Evolutionary conservation across 352 stramenopile genomes (phyloP).

Genomic region (Phytophthora citrophthora): DNA sequence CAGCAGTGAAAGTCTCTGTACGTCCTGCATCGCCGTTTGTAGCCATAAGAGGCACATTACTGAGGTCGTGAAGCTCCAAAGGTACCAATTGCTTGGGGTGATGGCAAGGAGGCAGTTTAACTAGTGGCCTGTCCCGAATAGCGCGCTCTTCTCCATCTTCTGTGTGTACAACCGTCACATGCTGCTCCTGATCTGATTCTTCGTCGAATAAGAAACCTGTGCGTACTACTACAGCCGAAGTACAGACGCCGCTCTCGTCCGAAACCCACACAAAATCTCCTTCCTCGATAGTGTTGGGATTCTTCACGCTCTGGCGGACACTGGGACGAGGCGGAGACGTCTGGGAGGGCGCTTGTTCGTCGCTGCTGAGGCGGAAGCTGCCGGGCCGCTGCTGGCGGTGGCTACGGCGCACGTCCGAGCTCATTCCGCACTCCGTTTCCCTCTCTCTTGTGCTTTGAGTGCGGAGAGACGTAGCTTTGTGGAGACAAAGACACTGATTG

Average conservation of each 20-base stretch:
- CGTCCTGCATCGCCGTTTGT: slow-evolving; percentile 66
- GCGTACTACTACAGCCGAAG: slow-evolving; percentile 67
- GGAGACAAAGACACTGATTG: slow-evolving; percentile 3
- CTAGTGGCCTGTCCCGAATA: slow-evolving; percentile 59
- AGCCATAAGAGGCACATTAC: slow-evolving; percentile 67
- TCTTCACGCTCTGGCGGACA: slow-evolving; percentile 18
- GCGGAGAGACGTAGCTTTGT: slow-evolving; percentile 5
- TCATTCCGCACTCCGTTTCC: slow-evolving; percentile 23
- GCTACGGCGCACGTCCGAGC: slow-evolving; percentile 34
- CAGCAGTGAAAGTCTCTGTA: slow-evolving; percentile 61
- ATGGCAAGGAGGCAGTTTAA: slow-evolving; percentile 64
- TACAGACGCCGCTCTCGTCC: slow-evolving; percentile 57
- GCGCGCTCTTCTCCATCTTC: slow-evolving; percentile 84
- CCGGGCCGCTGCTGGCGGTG: slow-evolving; percentile 9
- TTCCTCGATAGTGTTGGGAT: slow-evolving; percentile 49
- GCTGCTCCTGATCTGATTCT: slow-evolving; percentile 66
- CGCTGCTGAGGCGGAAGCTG: slow-evolving; percentile 34
- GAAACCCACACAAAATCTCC: slow-evolving; percentile 75
- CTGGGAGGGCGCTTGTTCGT: slow-evolving; percentile 12
- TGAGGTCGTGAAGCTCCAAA: slow-evolving; percentile 69
- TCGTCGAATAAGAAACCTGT: slow-evolving; percentile 67
- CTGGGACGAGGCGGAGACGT: slow-evolving; percentile 3
- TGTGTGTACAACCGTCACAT: slow-evolving; percentile 80
- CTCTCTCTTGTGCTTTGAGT: slow-evolving; percentile 6
- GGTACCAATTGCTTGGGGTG: slow-evolving; percentile 70